These are phyloP conservation scores for Theobroma cacao DNA, from an alignment of 345 rosid species.

Conservation along the genomic window DNA sequence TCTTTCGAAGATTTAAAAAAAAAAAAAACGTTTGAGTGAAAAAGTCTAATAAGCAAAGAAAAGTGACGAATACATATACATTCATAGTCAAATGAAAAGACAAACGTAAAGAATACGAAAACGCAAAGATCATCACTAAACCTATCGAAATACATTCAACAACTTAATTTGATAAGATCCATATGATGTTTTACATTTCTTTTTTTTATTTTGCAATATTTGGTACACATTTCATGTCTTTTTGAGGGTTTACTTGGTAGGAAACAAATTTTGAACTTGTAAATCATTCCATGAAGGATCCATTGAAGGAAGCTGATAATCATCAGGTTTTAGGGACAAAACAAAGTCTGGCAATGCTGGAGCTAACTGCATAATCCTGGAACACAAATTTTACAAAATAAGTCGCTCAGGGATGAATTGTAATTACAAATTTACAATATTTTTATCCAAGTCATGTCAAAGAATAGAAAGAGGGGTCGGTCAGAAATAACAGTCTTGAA, in stretches of 20 bases:
- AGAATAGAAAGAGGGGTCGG: too few relatives aligned
- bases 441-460: too few relatives aligned
- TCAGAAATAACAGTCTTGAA: too few relatives aligned
- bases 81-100: too few relatives aligned
- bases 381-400: not conserved
- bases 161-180: not conserved
- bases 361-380: slow-evolving; percentile 34
- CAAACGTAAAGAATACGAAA: too few relatives aligned
- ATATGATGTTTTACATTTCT: not conserved
- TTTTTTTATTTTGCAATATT: not conserved
- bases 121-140: not conserved
- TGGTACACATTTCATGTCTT: not conserved
- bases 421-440: too few relatives aligned
- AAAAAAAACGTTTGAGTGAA: too few relatives aligned
- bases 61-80: too few relatives aligned
- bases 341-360: slow-evolving; percentile 38
- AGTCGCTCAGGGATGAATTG: not conserved
- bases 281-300: slow-evolving; percentile 29
- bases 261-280: not conserved
- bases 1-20: too few relatives aligned
- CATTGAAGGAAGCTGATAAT: slow-evolving; percentile 32
- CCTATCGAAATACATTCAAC: not conserved
- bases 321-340: slow-evolving; percentile 41
- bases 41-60: too few relatives aligned
- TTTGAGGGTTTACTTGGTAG: not conserved